Evolutionary conservation across 768 basidiomycete genomes (phyloP).

Genomic region (Pulveroboletus sp.): DNA sequence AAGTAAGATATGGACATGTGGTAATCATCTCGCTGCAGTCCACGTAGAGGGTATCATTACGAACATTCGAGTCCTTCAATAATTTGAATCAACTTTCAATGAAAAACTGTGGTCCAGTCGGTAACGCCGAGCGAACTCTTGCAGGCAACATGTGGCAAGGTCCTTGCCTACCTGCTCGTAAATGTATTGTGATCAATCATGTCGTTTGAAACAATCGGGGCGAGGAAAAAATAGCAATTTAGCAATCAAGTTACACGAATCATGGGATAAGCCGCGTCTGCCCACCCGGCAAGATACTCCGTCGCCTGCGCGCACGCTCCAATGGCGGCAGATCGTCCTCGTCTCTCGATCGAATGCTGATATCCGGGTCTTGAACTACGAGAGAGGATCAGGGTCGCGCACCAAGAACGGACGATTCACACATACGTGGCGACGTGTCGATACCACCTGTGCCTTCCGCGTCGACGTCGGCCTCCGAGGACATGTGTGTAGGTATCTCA

Average conservation of each 20-base stretch:
- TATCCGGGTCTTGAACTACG: conserved; percentile 25
- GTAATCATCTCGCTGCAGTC: too few relatives aligned
- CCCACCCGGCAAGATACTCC: conserved; percentile 34
- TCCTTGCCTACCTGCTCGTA: too few relatives aligned
- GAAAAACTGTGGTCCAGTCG: too few relatives aligned
- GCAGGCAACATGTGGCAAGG: too few relatives aligned
- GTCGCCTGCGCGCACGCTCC: conserved; percentile 59
- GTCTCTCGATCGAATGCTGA: conserved; percentile 32
- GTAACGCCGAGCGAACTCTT: too few relatives aligned
- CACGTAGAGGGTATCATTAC: too few relatives aligned
- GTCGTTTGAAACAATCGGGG: too few relatives aligned
- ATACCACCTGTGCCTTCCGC: conserved; percentile 28
- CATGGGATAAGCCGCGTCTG: conserved; percentile 25
- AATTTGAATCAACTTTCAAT: too few relatives aligned
- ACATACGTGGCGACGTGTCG: conserved; percentile 24
- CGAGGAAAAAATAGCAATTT: not conserved
- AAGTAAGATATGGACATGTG: too few relatives aligned
- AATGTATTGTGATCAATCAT: conserved; percentile 1
- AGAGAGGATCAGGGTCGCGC: too few relatives aligned
- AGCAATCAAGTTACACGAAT: not conserved
- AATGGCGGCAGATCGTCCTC: conserved; percentile 64
- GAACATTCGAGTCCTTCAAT: too few relatives aligned
- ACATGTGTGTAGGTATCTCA: conserved; percentile 13
- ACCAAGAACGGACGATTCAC: not conserved
- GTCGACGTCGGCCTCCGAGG: conserved; percentile 29